Evolutionary conservation across 768 basidiomycete genomes (phyloP), one percentile per base, ranked within the genome.

Genomic region (Agrocybe chaxingu): DNA sequence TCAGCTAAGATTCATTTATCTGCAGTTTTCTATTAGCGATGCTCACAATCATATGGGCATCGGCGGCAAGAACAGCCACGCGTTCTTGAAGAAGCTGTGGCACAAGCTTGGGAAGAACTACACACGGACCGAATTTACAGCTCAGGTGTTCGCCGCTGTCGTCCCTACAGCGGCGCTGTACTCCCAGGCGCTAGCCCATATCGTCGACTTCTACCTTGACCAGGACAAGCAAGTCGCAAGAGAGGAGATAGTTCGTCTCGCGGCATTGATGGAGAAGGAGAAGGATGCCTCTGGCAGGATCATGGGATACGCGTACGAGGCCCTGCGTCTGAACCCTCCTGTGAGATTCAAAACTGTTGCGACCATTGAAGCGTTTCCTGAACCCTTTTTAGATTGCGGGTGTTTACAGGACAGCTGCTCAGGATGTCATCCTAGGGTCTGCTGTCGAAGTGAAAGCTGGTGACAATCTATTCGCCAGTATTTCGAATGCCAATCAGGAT

Each of bases 131-230:
- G 62, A 75, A 18, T 60, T 83, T n/a, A 74, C 80, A 1, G 63
- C 68, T n/a, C 68, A 70, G 24, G 66, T 81, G 7, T 78, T 87
- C 55, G 71, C 75, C 7, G 77, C 82, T 42, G 61, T 74, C 11
- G 73, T 85, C 9, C 81, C 82, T 4, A 80, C 81, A 11, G 74
- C 78, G 2, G 68, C 80, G 0, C 59, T 79, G 5, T 85, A 80
- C 67, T 81, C 82, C 1, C 72, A 81, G 45, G 73, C 76, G 8
- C 63, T 87, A 37, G 70, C 78, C 3, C 75, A 78, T 47, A 73
- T 84, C 18, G 70, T 89, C 43, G 70, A 85, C 58, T 85, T 80
- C 65, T 88, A 81, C 56, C 66, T 87, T 10, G 67, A 72, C 8
- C 69, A 72, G 1, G 62, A 61, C 37, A 65, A 66, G 53, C 42